Conservation (phyloP, 495 filamentous ascomycete species). For the Penicillium ochrochloron region DNA sequence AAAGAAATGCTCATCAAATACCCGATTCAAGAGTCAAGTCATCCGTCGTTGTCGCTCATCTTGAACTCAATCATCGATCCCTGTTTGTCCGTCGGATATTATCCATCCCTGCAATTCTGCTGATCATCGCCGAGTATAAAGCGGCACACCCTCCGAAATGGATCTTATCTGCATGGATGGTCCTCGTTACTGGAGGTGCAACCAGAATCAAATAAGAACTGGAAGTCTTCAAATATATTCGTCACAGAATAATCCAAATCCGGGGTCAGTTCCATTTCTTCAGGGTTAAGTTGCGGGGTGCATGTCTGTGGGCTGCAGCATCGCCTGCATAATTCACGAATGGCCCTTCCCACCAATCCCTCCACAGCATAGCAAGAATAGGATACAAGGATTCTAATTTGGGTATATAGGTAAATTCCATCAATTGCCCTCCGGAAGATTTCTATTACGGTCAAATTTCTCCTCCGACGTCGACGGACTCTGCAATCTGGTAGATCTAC, state of each 20-base stretch:
- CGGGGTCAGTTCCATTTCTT: background rate
- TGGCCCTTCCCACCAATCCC: background rate
- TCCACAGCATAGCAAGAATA: background rate
- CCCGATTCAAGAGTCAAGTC: background rate
- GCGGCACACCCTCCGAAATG: constrained; percentile 20
- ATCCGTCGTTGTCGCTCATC: background rate
- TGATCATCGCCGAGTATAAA: constrained; percentile 27
- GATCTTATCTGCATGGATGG: background rate
- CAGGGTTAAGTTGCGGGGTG: constrained; percentile 14
- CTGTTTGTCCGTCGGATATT: background rate
- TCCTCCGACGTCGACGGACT: background rate
- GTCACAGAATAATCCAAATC: background rate
- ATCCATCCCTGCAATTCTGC: constrained; percentile 5
- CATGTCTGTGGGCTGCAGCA: constrained; percentile 3
- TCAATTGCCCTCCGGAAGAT: background rate
- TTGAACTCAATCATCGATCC: background rate
- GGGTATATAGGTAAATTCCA: background rate
- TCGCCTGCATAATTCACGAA: background rate
- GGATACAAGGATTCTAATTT: too few species aligned
- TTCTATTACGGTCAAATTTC: background rate
- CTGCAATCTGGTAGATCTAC: background rate
- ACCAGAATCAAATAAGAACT: background rate
- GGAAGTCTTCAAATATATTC: background rate
- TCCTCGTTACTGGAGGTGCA: too few species aligned
- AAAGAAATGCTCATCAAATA: background rate